phyloP scores from a whole-genome alignment of 2,329 filamentous ascomycete species.

The Alternaria triticimaculans region DNA sequence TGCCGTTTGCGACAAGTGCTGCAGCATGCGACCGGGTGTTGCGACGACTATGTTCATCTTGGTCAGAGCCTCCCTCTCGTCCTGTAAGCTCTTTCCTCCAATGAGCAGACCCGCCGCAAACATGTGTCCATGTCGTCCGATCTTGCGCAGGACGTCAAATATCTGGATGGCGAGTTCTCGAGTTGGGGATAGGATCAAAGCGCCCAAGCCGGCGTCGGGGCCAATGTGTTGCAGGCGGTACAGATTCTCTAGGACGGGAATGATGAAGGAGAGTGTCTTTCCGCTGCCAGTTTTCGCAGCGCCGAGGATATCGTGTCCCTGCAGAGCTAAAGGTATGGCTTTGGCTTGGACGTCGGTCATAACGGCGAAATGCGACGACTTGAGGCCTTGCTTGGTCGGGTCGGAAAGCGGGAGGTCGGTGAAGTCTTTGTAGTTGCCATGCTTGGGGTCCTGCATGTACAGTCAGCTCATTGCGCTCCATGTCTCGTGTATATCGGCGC shows the following conservation, averaged over 20 bases:
- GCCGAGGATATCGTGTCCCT: conserved; percentile 86
- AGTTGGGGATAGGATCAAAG: conserved; percentile 91
- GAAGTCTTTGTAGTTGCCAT: conserved; percentile 70
- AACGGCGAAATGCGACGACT: conserved; percentile 85
- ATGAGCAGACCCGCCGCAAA: conserved; percentile 95
- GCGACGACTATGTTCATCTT: conserved; percentile 98
- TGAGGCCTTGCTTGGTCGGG: conserved; percentile 78
- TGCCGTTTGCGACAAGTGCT: conserved; percentile 93
- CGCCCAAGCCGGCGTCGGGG: conserved; percentile 82
- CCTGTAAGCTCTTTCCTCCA: conserved; percentile 87
- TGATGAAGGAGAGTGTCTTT: conserved; percentile 91
- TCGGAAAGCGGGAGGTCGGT: conserved; percentile 84
- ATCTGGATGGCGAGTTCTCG: conserved; percentile 96
- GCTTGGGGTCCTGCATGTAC: conserved; percentile 63
- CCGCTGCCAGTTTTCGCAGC: conserved; percentile 95
- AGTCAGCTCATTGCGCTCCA: background rate
- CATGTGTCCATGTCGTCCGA: conserved; percentile 80
- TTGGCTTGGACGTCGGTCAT: conserved; percentile 91
- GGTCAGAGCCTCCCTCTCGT: conserved; percentile 82
- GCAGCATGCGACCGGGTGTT: conserved; percentile 91
- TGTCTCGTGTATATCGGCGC: background rate
- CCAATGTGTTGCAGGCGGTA: conserved; percentile 90
- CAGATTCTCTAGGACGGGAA: conserved; percentile 91
- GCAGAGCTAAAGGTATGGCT: conserved; percentile 86
- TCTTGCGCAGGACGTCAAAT: conserved; percentile 89